phyloP scores from a whole-genome alignment of 2,329 filamentous ascomycete genomes.

The Pseudogymnoascus pannorum region DNA sequence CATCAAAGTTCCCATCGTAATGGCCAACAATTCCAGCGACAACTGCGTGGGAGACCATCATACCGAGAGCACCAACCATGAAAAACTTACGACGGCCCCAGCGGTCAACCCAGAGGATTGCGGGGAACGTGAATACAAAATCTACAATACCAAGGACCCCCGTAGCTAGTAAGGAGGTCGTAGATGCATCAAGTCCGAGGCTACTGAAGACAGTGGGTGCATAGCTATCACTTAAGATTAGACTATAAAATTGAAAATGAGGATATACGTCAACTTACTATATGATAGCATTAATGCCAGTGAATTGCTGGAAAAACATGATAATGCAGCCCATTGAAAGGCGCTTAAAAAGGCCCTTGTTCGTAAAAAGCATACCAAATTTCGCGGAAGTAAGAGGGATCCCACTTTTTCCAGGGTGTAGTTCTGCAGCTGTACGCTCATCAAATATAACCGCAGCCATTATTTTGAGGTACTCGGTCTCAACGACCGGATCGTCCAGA shows the following conservation, averaged over 20 bases:
- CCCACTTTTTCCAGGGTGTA: slow-evolving; percentile 28
- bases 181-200: slow-evolving; percentile 36
- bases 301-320: slow-evolving; percentile 38
- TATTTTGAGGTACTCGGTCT: slow-evolving; percentile 27
- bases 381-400: slow-evolving; percentile 1
- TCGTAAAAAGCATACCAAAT: slow-evolving; percentile 11
- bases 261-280: slow-evolving; percentile 9
- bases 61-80: slow-evolving; percentile 56
- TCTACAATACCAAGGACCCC: slow-evolving; percentile 64
- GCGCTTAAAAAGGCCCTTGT: slow-evolving; percentile 21
- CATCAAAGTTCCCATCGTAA: slow-evolving; percentile 18
- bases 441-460: slow-evolving; percentile 28
- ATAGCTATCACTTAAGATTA: slow-evolving; percentile 11
- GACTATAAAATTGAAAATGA: not conserved
- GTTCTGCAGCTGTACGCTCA: slow-evolving; percentile 43
- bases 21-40: slow-evolving; percentile 55
- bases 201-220: slow-evolving; percentile 35
- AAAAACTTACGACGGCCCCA: slow-evolving; percentile 54
- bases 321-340: slow-evolving; percentile 29
- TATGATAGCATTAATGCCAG: slow-evolving; percentile 21
- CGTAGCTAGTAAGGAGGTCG: slow-evolving; percentile 52
- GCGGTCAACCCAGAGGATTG: slow-evolving; percentile 56
- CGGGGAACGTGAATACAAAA: slow-evolving; percentile 57
- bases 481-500: slow-evolving; percentile 18
- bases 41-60: slow-evolving; percentile 50